phyloP scores from a whole-genome alignment of 495 filamentous ascomycete genomes.

The Daldinia childiae region DNA sequence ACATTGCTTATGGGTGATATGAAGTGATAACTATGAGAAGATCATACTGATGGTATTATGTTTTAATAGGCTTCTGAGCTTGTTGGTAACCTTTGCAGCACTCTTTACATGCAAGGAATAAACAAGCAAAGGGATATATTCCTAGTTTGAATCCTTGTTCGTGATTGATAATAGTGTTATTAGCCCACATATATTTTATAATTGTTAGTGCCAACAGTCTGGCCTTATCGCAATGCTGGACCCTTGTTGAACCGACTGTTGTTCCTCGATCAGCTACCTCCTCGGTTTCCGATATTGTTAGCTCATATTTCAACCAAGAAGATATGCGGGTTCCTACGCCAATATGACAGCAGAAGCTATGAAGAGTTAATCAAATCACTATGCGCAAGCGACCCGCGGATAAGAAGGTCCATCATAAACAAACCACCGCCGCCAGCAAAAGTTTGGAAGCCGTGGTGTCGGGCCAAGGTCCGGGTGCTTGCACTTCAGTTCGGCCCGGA shows the following conservation, averaged over 20 bases:
- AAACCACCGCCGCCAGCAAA: not conserved
- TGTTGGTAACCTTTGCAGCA: no score
- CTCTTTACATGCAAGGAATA: no score
- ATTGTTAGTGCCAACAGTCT: not conserved
- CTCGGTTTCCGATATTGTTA: not conserved
- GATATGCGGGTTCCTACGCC: not conserved
- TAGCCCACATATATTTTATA: not conserved
- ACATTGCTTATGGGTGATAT: no score
- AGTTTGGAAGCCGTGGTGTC: conserved; percentile 1
- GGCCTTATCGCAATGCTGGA: not conserved
- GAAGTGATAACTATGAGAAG: no score
- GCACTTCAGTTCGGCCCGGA: not conserved
- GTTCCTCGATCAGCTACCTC: not conserved
- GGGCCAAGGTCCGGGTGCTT: not conserved
- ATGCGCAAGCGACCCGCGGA: not conserved
- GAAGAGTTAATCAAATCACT: not conserved
- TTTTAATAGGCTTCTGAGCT: no score
- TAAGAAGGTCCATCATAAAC: not conserved
- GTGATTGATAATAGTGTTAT: not conserved
- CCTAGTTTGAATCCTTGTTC: not conserved
- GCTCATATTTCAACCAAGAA: not conserved
- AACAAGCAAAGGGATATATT: no score
- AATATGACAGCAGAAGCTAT: not conserved
- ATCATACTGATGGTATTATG: no score
- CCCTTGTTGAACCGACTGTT: no score